Conservation (phyloP, 2,329 filamentous ascomycete genomes). For the Aspergillus costaricaensis region DNA sequence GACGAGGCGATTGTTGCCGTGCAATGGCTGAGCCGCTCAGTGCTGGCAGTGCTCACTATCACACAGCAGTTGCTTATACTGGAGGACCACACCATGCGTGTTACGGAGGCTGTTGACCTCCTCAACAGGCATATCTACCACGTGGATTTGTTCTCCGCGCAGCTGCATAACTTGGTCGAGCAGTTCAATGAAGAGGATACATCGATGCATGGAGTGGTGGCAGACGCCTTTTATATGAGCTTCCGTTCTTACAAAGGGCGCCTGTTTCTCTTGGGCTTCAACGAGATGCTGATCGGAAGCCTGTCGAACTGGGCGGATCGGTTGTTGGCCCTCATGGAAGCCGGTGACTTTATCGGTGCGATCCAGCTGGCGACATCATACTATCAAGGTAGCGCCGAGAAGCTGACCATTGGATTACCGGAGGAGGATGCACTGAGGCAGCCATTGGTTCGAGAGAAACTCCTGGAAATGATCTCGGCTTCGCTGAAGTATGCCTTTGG, state of each 20-base stretch:
- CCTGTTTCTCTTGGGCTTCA: constrained; percentile 89
- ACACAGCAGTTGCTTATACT: constrained; percentile 90
- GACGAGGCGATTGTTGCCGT: constrained; percentile 95
- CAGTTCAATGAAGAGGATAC: constrained; percentile 82
- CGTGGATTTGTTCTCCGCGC: constrained; percentile 82
- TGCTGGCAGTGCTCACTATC: constrained; percentile 87
- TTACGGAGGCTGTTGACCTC: constrained; percentile 93
- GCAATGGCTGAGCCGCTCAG: constrained; percentile 94
- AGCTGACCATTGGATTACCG: constrained; percentile 88
- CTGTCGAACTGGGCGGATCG: constrained; percentile 97
- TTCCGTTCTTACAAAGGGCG: constrained; percentile 94
- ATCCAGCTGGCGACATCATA: constrained; percentile 90
- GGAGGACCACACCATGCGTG: constrained; percentile 83
- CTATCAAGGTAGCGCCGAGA: constrained; percentile 88
- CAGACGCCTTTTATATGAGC: constrained; percentile 97
- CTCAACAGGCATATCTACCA: constrained; percentile 92
- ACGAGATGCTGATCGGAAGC: constrained; percentile 85
- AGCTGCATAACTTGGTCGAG: constrained; percentile 82
- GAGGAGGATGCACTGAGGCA: constrained; percentile 77
- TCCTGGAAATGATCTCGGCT: constrained; percentile 90
- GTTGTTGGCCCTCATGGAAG: constrained; percentile 89
- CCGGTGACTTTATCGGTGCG: constrained; percentile 91
- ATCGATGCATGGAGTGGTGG: constrained; percentile 92
- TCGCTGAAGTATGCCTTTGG: constrained; percentile 88
- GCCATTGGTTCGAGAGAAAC: constrained; percentile 79